phyloP scores from a whole-genome alignment of 176 grass and related monocot species.

The Phyllostachys edulis region DNA sequence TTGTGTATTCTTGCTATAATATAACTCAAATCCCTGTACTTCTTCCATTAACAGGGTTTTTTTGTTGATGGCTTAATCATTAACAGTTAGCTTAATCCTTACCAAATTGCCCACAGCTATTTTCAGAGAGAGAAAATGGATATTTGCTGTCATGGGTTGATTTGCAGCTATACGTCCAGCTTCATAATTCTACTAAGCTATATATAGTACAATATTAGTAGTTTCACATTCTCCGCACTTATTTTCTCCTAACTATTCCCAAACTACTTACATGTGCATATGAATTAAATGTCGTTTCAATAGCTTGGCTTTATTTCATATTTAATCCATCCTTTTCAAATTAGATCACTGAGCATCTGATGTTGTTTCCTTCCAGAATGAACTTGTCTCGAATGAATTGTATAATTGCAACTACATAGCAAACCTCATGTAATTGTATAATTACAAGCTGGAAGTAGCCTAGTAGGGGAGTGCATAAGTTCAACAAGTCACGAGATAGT shows the following conservation, averaged over 20 bases:
- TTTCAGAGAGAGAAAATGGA: background rate
- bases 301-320: background rate
- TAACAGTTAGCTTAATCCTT: background rate
- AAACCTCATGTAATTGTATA: background rate
- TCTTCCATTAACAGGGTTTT: background rate
- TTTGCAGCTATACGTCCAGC: background rate
- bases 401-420: background rate
- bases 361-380: background rate
- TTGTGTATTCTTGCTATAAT: no score
- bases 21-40: background rate
- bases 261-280: background rate
- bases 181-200: background rate
- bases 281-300: background rate
- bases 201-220: slow-evolving; percentile 2
- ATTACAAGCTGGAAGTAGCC: background rate
- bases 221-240: background rate
- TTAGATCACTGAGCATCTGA: background rate
- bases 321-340: background rate
- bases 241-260: background rate
- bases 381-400: slow-evolving; percentile 1
- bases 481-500: background rate
- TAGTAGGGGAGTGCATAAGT: background rate
- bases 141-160: background rate
- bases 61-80: background rate
- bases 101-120: background rate